These are phyloP conservation scores for Citrus medica DNA, from an alignment of 345 rosid species.

Conservation along the genomic window DNA sequence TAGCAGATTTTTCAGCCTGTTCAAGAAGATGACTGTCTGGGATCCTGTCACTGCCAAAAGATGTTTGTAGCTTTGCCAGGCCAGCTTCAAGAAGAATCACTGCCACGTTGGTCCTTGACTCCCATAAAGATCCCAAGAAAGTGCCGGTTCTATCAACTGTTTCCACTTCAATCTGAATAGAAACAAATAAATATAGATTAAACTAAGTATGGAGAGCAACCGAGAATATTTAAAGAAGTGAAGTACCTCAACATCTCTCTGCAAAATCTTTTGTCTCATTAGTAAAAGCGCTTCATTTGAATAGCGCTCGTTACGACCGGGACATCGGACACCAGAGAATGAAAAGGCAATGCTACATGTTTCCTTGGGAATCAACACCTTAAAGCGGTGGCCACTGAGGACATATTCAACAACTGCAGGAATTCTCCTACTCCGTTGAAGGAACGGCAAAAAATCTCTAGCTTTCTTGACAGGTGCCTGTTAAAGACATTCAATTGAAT, in stretches of 20 bases:
- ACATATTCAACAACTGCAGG: conserved; percentile 95
- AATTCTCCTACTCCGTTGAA: conserved; percentile 65
- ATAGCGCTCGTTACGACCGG: conserved; percentile 88
- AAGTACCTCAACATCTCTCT: conserved; percentile 92
- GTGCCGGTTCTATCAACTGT: conserved; percentile 94
- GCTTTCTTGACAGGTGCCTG: conserved; percentile 89
- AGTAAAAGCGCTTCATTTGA: conserved; percentile 92
- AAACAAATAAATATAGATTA: background rate
- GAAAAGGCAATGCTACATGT: conserved; percentile 95
- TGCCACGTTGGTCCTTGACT: conserved; percentile 71
- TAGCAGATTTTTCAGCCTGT: conserved; percentile 86
- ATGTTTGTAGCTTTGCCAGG: conserved; percentile 81
- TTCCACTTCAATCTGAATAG: conserved; percentile 81
- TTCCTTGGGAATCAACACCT: conserved; percentile 88
- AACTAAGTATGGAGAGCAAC: conserved; percentile 8
- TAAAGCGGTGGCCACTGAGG: conserved; percentile 97
- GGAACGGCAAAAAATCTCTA: conserved; percentile 82
- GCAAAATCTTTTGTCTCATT: conserved; percentile 94
- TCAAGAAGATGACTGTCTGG: conserved; percentile 82
- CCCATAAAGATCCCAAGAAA: conserved; percentile 96
- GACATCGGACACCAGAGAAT: conserved; percentile 97
- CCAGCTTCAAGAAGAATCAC: conserved; percentile 86
- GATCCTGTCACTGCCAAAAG: conserved; percentile 82
- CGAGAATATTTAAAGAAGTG: background rate
- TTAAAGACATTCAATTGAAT: conserved; percentile 6